phyloP scores from a whole-genome alignment of 2,329 filamentous ascomycete species.

The Xylaria sp. region DNA sequence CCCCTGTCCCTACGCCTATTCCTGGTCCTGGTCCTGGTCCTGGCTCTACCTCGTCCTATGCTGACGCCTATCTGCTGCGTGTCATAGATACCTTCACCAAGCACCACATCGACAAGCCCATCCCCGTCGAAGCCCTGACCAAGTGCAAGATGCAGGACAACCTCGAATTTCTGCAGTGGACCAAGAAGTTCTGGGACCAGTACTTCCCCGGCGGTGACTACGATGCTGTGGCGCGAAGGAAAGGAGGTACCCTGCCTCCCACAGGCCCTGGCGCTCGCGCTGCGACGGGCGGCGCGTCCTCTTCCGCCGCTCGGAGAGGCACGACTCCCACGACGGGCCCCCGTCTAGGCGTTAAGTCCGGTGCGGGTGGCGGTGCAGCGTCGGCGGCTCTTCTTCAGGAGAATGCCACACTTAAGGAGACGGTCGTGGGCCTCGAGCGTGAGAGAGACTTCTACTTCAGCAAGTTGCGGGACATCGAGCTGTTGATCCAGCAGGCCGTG shows the following conservation, averaged over 20 bases:
- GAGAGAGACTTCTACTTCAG: slow-evolving; percentile 99
- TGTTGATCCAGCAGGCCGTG: slow-evolving; percentile 91
- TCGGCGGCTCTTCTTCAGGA: slow-evolving; percentile 82
- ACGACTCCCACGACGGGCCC: slow-evolving; percentile 71
- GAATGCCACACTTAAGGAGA: slow-evolving; percentile 91
- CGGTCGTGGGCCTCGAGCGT: slow-evolving; percentile 91
- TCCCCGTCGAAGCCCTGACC: slow-evolving; percentile 87
- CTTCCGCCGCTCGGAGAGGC: slow-evolving; percentile 63
- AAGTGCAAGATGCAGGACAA: slow-evolving; percentile 99
- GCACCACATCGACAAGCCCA: slow-evolving; percentile 87
- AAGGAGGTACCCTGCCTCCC: slow-evolving; percentile 74
- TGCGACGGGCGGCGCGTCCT: slow-evolving; percentile 56
- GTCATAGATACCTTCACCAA: slow-evolving; percentile 79
- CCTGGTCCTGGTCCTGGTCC: not conserved
- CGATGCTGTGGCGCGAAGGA: slow-evolving; percentile 86
- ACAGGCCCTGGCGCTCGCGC: slow-evolving; percentile 53
- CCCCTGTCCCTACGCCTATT: slow-evolving; percentile 2
- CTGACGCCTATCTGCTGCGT: slow-evolving; percentile 10
- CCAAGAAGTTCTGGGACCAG: slow-evolving; percentile 97
- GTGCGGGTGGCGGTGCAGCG: slow-evolving; percentile 62
- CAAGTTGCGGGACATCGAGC: slow-evolving; percentile 96
- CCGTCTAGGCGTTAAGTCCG: slow-evolving; percentile 50
- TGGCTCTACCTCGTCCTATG: slow-evolving; percentile 12
- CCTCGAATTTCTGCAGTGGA: slow-evolving; percentile 97
- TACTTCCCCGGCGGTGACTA: slow-evolving; percentile 98